These are phyloP conservation scores for Zalaria obscura DNA, from an alignment of 2,329 filamentous ascomycete species.

Conservation along the genomic window DNA sequence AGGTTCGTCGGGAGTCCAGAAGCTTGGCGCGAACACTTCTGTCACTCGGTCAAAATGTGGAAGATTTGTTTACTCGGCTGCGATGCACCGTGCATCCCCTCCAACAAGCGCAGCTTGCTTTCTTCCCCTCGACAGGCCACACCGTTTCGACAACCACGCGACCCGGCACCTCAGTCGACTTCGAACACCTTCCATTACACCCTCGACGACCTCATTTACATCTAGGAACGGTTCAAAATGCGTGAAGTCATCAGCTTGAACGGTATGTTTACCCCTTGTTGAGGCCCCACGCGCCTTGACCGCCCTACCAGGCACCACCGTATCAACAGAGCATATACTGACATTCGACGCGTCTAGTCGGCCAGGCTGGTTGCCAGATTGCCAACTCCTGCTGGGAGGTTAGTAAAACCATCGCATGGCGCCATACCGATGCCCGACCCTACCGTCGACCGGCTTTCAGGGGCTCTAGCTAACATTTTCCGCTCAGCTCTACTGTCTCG, in stretches of 20 bases:
- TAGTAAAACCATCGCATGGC: constrained; percentile 27
- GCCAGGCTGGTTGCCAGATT: constrained; percentile 99
- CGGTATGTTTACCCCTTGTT: constrained; percentile 44
- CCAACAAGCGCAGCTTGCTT: constrained; percentile 8
- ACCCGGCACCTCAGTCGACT: constrained; percentile 2
- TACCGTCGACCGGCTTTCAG: neutral
- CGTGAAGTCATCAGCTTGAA: constrained; percentile 99
- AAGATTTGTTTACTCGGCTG: no score
- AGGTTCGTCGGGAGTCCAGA: no score
- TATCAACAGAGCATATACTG: constrained; percentile 24
- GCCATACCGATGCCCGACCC: no score
- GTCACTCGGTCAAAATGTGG: no score
- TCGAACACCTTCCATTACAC: constrained; percentile 4
- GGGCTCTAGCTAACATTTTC: constrained; percentile 8
- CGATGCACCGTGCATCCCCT: neutral
- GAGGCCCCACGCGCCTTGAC: constrained; percentile 23
- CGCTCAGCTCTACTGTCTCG: constrained; percentile 90
- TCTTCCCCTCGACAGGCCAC: constrained; percentile 6
- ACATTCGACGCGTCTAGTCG: constrained; percentile 57
- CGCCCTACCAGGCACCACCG: constrained; percentile 16
- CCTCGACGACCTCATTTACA: constrained; percentile 1
- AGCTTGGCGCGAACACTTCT: no score
- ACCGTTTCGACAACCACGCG: constrained; percentile 7
- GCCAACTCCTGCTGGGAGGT: constrained; percentile 99
- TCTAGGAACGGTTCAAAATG: constrained; percentile 46